Conservation (phyloP, 306 rosid genomes). For the Quercus agrifolia region DNA sequence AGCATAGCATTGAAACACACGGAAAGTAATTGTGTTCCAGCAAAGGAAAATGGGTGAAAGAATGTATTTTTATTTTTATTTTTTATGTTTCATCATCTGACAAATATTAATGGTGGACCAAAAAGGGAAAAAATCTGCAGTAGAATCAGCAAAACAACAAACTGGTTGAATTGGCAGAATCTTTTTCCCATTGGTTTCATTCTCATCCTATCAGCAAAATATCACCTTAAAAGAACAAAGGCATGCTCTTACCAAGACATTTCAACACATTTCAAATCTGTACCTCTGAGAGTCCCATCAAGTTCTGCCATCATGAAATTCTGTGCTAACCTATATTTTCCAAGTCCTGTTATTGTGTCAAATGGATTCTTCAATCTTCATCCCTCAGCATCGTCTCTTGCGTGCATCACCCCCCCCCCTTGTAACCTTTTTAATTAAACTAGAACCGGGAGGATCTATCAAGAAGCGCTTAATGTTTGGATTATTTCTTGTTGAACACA, state of each 20-base stretch:
- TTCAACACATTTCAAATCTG: constrained; percentile 52
- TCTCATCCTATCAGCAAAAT: too few relatives aligned
- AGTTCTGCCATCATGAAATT: constrained; percentile 81
- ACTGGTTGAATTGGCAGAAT: too few relatives aligned
- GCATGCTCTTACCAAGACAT: constrained; percentile 54
- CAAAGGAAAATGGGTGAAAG: background rate
- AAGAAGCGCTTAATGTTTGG: constrained; percentile 73
- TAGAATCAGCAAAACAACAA: too few relatives aligned
- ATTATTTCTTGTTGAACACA: constrained; percentile 61
- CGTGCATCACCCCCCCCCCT: constrained; percentile 96
- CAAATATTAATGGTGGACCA: background rate
- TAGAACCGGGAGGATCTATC: constrained; percentile 90
- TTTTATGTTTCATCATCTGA: background rate
- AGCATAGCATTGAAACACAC: too few relatives aligned
- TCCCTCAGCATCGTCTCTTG: constrained; percentile 92
- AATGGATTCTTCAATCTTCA: constrained; percentile 87
- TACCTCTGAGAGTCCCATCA: constrained; percentile 80
- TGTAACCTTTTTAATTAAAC: constrained; percentile 77
- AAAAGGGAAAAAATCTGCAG: too few relatives aligned
- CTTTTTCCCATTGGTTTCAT: too few relatives aligned
- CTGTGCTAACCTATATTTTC: constrained; percentile 74
- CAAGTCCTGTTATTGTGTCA: constrained; percentile 90
- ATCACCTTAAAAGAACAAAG: too few relatives aligned
- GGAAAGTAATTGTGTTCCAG: too few relatives aligned
- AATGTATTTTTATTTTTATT: background rate